Evolutionary conservation across 2,329 filamentous ascomycete genomes (phyloP), one percentile per base, ranked within the genome.

Genomic region (Huntiella savannae): DNA sequence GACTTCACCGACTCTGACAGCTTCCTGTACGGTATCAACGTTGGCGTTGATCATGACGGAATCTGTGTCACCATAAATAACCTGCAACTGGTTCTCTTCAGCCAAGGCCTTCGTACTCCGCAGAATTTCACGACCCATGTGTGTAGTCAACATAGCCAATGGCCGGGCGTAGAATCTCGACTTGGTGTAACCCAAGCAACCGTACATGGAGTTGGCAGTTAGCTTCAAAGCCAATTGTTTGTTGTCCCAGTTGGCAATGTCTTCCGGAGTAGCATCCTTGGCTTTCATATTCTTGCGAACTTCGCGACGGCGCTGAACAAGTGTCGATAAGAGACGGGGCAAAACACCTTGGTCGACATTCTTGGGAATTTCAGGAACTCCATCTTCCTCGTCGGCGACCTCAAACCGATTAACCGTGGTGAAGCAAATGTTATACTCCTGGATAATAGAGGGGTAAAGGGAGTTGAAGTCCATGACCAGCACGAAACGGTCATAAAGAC

Each of bases 31-130:
- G 53, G 82, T 93, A 62, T 95, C 84, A 47, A 91, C 86, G 57
- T 96, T 96, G 52, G 91, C 93, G 58, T 98, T 98, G 68, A 98
- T 96, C 91, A 98, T 98, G 63, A 98, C 91, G 6, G 91, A 98
- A 63, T 98, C 91, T 10, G 91, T 98, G 63, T 98, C 91, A 66
- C 91, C 91, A 56, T 98, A 98, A 52, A 98, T 96, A 60, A 98
- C 91, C 57, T 91, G 82, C 28, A 98, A 72, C 50, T 86, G 79
- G 54, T 82, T 87, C 56, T 77, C 83, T 63, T 98, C 91, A 7
- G 91, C 91, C 51, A 98, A 73, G 46, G 93, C 87, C 62, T 96
- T 98, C 48, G 91, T 98, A 59, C 84, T 92, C 52, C 83, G 77
- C 49, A 98, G 69, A 73, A 98, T 96, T 66, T 98, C 91, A 67